Conservation (phyloP, 768 basidiomycete species). For the Cyclocybe cylindracea region DNA sequence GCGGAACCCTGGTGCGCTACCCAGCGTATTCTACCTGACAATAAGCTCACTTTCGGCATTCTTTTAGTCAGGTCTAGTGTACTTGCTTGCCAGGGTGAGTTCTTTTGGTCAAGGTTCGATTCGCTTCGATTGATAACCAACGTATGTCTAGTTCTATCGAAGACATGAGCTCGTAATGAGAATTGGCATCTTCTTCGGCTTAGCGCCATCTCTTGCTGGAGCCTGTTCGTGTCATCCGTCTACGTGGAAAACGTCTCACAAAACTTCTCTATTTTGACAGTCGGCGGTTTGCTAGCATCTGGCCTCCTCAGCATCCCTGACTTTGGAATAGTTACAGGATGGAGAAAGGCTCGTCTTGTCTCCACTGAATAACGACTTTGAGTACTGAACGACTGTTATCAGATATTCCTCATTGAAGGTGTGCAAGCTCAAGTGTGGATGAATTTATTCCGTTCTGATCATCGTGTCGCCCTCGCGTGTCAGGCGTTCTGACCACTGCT, state of each 20-base stretch:
- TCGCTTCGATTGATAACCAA: neutral
- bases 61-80: conserved; percentile 34
- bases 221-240: conserved; percentile 22
- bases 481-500: conserved; percentile 23
- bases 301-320: conserved; percentile 29
- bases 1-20: conserved; percentile 35
- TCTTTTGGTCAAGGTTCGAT: neutral
- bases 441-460: neutral
- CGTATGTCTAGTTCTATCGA: conserved; percentile 26
- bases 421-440: neutral
- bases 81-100: conserved; percentile 32
- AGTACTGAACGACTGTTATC: neutral
- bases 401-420: conserved; percentile 29
- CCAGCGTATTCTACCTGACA: neutral
- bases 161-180: conserved; percentile 30
- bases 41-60: neutral
- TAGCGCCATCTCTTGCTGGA: conserved; percentile 29
- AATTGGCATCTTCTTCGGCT: conserved; percentile 32
- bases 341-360: conserved; percentile 27
- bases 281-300: conserved; percentile 35
- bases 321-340: conserved; percentile 29
- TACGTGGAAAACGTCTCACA: neutral
- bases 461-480: neutral
- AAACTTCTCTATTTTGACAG: conserved; percentile 7
- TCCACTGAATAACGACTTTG: neutral